phyloP scores from a whole-genome alignment of 192 early-diverging fungal genomes.

The Entomortierella parvispora region DNA sequence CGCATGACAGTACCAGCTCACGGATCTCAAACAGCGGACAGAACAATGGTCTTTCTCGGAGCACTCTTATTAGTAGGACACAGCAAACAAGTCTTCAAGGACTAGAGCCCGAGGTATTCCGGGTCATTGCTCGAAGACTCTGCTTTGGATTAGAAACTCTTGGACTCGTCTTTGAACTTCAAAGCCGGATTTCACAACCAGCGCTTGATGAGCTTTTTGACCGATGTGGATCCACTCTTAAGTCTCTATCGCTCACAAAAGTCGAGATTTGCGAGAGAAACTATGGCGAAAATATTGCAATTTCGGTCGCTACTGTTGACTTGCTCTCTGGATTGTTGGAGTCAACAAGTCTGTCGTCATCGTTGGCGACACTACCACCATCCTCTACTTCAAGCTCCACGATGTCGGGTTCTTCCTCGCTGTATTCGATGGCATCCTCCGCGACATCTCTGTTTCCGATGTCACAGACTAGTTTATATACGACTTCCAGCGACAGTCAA shows the following conservation, averaged over 20 bases:
- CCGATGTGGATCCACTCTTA: conserved; percentile 23
- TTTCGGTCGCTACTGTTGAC: conserved; percentile 18
- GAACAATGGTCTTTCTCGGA: too few relatives aligned
- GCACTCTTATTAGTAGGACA: conserved; percentile 16
- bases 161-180: conserved; percentile 22
- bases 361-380: neutral
- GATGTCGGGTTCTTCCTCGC: conserved; percentile 7
- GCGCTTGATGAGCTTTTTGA: conserved; percentile 34
- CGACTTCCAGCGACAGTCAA: neutral
- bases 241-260: conserved; percentile 18
- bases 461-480: too few relatives aligned
- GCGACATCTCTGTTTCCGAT: conserved; percentile 12
- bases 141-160: conserved; percentile 19
- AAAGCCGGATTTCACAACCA: conserved; percentile 13
- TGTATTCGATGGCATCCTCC: conserved; percentile 12
- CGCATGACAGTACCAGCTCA: neutral
- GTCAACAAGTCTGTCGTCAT: neutral
- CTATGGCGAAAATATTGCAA: conserved; percentile 5
- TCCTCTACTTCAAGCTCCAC: neutral
- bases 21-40: too few relatives aligned
- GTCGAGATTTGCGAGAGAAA: conserved; percentile 23
- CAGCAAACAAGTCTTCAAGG: conserved; percentile 20
- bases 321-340: conserved; percentile 20
- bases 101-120: conserved; percentile 33
- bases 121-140: conserved; percentile 24